These are phyloP conservation scores for Cerioporus squamosus DNA, from an alignment of 1,284 basidiomycete genomes.

Conservation along the genomic window DNA sequence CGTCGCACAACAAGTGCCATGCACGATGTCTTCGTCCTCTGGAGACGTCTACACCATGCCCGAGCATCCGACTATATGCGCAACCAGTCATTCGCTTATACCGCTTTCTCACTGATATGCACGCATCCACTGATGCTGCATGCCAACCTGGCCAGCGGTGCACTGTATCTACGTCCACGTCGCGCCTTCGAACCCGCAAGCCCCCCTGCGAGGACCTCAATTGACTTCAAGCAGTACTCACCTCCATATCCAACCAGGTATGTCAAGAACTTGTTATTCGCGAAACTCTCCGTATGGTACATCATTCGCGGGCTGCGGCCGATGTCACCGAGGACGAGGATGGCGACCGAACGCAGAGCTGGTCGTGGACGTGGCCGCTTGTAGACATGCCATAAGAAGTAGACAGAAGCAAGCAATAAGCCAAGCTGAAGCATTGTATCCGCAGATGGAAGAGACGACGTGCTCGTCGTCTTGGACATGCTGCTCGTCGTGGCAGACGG, in stretches of 20 bases:
- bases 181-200: too few relatives aligned
- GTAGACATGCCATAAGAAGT: constrained; percentile 17
- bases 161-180: too few relatives aligned
- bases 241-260: constrained; percentile 88
- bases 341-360: constrained; percentile 71
- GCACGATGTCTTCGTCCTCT: too few relatives aligned
- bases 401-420: neutral
- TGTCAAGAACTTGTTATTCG: constrained; percentile 80
- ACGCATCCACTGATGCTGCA: too few relatives aligned
- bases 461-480: constrained; percentile 12
- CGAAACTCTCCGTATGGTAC: constrained; percentile 96
- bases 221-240: constrained; percentile 37
- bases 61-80: too few relatives aligned
- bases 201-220: too few relatives aligned
- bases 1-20: too few relatives aligned
- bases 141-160: too few relatives aligned
- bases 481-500: constrained; percentile 13
- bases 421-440: neutral
- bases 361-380: constrained; percentile 34
- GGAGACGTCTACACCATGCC: neutral
- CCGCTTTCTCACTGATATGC: too few relatives aligned
- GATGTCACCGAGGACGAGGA: constrained; percentile 95
- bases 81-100: too few relatives aligned
- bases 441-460: neutral
- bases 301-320: constrained; percentile 98